Evolutionary conservation across 129 eudicot genomes (phyloP).

Genomic region (Ambrosia trifida): DNA sequence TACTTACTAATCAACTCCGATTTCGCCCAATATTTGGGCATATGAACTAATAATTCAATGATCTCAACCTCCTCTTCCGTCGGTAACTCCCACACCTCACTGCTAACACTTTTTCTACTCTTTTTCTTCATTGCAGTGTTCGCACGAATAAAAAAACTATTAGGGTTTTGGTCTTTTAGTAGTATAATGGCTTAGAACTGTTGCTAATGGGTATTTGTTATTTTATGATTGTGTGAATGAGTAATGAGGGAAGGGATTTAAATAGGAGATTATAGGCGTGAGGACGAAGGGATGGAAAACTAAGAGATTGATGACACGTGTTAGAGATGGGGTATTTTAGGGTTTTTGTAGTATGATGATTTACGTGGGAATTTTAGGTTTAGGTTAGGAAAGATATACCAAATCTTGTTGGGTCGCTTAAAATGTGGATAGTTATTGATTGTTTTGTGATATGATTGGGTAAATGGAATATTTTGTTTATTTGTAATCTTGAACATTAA

Average conservation of each 20-base stretch:
- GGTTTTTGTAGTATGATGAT: neutral
- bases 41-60: no score
- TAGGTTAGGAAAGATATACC: neutral
- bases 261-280: neutral
- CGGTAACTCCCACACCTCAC: constrained; percentile 6
- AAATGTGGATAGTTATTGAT: neutral
- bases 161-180: neutral
- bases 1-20: neutral
- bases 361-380: neutral
- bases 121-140: constrained; percentile 13
- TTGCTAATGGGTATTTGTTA: neutral
- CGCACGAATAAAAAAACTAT: neutral
- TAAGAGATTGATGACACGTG: neutral
- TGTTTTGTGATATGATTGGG: neutral
- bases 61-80: constrained; percentile 34
- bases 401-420: neutral
- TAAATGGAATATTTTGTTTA: neutral
- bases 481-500: neutral
- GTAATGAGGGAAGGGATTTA: neutral
- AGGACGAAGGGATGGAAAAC: neutral
- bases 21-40: no score
- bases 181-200: neutral
- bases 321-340: neutral
- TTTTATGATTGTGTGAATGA: neutral
- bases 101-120: neutral